These are phyloP conservation scores for Leptographium lundbergii DNA, from an alignment of 2,329 filamentous ascomycete species.

Conservation along the genomic window DNA sequence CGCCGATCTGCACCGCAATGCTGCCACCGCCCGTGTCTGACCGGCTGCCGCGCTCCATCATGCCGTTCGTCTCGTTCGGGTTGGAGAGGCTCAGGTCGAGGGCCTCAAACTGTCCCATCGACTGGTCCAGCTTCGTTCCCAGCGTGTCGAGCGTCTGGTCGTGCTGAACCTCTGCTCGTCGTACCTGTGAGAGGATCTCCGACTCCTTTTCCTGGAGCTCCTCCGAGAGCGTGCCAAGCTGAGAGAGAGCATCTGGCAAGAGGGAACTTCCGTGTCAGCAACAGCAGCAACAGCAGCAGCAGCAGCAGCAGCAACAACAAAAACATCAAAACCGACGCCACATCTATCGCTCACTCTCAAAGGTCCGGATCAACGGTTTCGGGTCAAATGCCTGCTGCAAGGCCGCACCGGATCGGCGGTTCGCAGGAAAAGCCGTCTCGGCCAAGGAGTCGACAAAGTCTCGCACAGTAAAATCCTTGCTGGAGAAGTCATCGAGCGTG, in stretches of 20 bases:
- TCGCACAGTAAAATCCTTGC: constrained; percentile 90
- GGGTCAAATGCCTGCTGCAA: constrained; percentile 67
- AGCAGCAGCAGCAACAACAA: not conserved
- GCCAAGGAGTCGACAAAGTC: constrained; percentile 94
- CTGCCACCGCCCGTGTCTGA: constrained; percentile 55
- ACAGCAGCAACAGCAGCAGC: constrained; percentile 14
- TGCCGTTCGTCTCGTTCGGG: constrained; percentile 25
- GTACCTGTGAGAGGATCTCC: constrained; percentile 77
- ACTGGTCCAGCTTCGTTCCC: constrained; percentile 79
- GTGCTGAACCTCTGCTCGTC: constrained; percentile 83
- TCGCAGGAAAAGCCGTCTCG: constrained; percentile 66
- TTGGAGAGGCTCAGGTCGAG: constrained; percentile 74
- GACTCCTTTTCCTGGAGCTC: constrained; percentile 85
- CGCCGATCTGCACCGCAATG: constrained; percentile 87
- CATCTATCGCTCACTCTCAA: constrained; percentile 50
- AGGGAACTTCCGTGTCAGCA: not conserved
- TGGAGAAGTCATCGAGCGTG: constrained; percentile 77
- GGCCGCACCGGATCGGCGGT: constrained; percentile 61
- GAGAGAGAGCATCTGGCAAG: constrained; percentile 45
- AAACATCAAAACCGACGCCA: not conserved
- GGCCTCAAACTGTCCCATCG: constrained; percentile 82
- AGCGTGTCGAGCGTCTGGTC: constrained; percentile 81
- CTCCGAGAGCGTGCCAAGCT: constrained; percentile 59
- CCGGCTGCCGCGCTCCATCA: constrained; percentile 31
- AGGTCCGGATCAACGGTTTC: constrained; percentile 90